Evolutionary conservation across 371 early-diverging fungal genomes (phyloP), one percentile per base, ranked within the genome.

Genomic region (Fennellomyces sp.): DNA sequence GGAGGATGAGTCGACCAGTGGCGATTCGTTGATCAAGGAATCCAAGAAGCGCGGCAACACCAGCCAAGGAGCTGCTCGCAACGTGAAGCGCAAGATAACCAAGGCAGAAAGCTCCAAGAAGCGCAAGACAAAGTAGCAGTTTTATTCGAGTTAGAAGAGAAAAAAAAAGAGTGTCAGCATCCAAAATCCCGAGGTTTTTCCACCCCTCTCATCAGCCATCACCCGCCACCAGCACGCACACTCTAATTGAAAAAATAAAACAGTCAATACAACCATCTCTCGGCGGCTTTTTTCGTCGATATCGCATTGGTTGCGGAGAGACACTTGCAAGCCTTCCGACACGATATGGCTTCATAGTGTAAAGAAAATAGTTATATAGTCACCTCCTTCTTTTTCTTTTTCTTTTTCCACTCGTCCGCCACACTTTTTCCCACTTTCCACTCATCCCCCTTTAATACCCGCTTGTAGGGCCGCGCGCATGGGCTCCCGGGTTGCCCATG

Each of bases 1-100:
- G 23, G 81, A 76, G 5, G 75, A 58, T 13, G 31, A 48, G 17
- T 2, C 49, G 19, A 8, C n/a, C n/a, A n/a, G 27, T 6, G 25
- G 49, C 8, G 58, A 58, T 23, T 31, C 26, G 35, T 45, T 58
- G 6, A 49, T 58, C 13, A 38, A 39, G 5, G 41, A 56, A 27
- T 27, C 49, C 11, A 58, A 58, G 26, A 58, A 54, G 28, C 51
- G 51, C 23, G 23, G 12, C 17, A 45, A 45, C 0, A n/a, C 45
- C n/a, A n/a, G n/a, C n/a, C n/a, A n/a, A n/a, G n/a, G n/a, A n/a
- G n/a, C n/a, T n/a, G n/a, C n/a, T n/a, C n/a, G n/a, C n/a, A n/a
- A n/a, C n/a, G n/a, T n/a, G n/a, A n/a, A n/a, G n/a, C n/a, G n/a
- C n/a, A n/a, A n/a, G n/a, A n/a, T n/a, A n/a, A n/a, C n/a, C n/a